Evolutionary conservation across 2,329 filamentous ascomycete species (phyloP), one percentile per base, ranked within the genome.

Genomic region (Colletotrichum godetiae): DNA sequence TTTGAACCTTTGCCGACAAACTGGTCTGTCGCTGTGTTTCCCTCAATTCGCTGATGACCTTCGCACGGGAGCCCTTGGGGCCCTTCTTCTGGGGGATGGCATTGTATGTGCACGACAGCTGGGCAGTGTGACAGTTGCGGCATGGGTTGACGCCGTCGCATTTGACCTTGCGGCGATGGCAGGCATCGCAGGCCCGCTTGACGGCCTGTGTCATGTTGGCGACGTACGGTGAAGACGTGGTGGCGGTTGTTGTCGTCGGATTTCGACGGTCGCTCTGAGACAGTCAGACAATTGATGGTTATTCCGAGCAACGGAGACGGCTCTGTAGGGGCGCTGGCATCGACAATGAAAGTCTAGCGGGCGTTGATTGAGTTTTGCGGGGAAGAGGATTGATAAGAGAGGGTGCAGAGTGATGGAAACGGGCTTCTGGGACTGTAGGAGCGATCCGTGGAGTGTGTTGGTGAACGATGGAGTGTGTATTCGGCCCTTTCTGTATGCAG

Each of bases 1-100:
- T 89, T 76, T 92, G 89, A 19, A 91, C 87, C 79, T 90, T 91
- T 75, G 88, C 88, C 0, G 89, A 89, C 27, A 92, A 87, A 73
- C 89, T 92, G 22, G 90, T 91, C 79, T 92, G 90, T 76, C 91
- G 88, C 78, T 94, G 92, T 0, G 87, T 92, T 78, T 92, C 91
- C 76, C 92, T 89, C 74, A 94, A 81, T 79, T 94, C 92, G 78
- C 91, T 93, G 81, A 94, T 93, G 72, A 94, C 92, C 81, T 94
- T 94, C 63, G 93, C 93, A 74, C 92, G 86, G 37, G 91, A 93
- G 76, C 92, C 92, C 82, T 94, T 94, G 56, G 92, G 92, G 1
- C 92, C 92, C 81, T 94, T 94, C 84, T 94, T 94, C 83, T 93
- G 92, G 1, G 92, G 92, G 46, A 94, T 90, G 42, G 92, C 91